phyloP scores from a whole-genome alignment of 2,329 filamentous ascomycete species.

The Ophiostoma piceae region DNA sequence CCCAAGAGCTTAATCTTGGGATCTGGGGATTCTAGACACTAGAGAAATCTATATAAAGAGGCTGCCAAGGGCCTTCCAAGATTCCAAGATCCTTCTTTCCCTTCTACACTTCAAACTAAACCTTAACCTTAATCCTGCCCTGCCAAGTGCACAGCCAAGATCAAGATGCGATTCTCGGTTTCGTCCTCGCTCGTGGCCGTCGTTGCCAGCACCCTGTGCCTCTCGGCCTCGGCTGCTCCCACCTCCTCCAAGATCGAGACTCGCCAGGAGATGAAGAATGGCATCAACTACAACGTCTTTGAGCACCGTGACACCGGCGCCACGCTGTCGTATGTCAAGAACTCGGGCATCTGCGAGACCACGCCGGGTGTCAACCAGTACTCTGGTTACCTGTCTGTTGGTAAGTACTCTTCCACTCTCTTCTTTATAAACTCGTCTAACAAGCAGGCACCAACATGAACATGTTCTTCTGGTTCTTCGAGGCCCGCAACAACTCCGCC shows the following conservation, averaged over 20 bases:
- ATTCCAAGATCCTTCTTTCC: not conserved
- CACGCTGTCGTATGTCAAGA: not conserved
- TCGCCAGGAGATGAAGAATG: not conserved
- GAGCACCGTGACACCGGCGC: not conserved
- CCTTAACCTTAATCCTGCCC: not conserved
- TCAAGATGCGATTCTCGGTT: not conserved
- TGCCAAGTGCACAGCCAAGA: not conserved
- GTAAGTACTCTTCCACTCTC: not conserved
- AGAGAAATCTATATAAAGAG: not conserved
- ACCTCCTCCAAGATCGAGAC: not conserved
- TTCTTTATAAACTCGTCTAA: not conserved
- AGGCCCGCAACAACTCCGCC: slow-evolving; percentile 46
- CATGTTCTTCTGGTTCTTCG: slow-evolving; percentile 65
- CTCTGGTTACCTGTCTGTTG: not conserved
- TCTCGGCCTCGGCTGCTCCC: not conserved
- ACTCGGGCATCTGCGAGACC: not conserved
- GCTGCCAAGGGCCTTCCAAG: not conserved
- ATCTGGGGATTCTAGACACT: too few relatives aligned
- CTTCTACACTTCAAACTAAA: not conserved
- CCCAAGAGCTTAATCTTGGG: not conserved
- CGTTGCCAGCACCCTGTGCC: not conserved
- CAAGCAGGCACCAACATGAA: slow-evolving; percentile 37
- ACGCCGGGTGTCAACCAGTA: not conserved
- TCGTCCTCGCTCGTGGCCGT: not conserved
- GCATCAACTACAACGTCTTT: slow-evolving; percentile 1